Percentiles rank a stretch among this genome's conserved stretches.
Evolutionary conservation across 2,329 filamentous ascomycete species (phyloP).

Genomic region (Nothopassalora personata): DNA sequence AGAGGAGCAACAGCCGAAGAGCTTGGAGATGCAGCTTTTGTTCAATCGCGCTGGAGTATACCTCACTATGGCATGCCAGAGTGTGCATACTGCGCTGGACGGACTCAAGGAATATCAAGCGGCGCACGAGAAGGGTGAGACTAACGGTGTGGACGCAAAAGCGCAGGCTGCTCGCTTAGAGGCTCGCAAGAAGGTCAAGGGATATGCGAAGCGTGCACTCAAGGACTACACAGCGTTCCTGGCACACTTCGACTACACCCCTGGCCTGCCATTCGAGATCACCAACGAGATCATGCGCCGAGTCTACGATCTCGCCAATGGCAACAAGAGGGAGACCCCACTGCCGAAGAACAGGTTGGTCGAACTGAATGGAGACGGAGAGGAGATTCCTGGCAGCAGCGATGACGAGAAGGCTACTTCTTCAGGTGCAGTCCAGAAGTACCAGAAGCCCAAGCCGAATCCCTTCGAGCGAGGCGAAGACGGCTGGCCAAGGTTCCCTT

Average conservation of each 20-base stretch:
- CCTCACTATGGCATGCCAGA: slow-evolving; percentile 63
- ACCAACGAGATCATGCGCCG: slow-evolving; percentile 54
- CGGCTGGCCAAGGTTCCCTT: slow-evolving; percentile 44
- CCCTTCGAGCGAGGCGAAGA: slow-evolving; percentile 32
- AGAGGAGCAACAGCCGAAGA: slow-evolving; percentile 65
- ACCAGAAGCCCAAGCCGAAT: slow-evolving; percentile 29
- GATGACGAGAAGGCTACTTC: slow-evolving; percentile 19
- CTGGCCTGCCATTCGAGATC: slow-evolving; percentile 58
- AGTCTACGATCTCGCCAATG: slow-evolving; percentile 53
- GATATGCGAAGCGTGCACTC: slow-evolving; percentile 68
- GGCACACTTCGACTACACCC: slow-evolving; percentile 71
- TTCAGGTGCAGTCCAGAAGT: slow-evolving; percentile 43
- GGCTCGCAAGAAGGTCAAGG: slow-evolving; percentile 64
- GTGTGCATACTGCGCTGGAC: slow-evolving; percentile 55
- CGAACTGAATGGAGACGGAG: slow-evolving; percentile 16
- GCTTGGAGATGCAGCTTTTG: slow-evolving; percentile 66
- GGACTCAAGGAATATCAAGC: slow-evolving; percentile 37
- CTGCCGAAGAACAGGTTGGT: slow-evolving; percentile 19
- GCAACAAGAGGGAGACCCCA: slow-evolving; percentile 30
- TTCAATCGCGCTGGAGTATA: slow-evolving; percentile 73
- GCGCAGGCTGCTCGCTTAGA: slow-evolving; percentile 49
- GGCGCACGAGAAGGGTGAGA: slow-evolving; percentile 28
- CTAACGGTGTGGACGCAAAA: slow-evolving; percentile 44
- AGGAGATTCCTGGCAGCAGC: slow-evolving; percentile 15
- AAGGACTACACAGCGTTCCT: slow-evolving; percentile 70